Percentiles rank a stretch among this genome's conserved stretches.
These are phyloP conservation scores for Aristolochia fimbriata DNA, from an alignment of 164 flowering plant genomes.

Conservation along the genomic window DNA sequence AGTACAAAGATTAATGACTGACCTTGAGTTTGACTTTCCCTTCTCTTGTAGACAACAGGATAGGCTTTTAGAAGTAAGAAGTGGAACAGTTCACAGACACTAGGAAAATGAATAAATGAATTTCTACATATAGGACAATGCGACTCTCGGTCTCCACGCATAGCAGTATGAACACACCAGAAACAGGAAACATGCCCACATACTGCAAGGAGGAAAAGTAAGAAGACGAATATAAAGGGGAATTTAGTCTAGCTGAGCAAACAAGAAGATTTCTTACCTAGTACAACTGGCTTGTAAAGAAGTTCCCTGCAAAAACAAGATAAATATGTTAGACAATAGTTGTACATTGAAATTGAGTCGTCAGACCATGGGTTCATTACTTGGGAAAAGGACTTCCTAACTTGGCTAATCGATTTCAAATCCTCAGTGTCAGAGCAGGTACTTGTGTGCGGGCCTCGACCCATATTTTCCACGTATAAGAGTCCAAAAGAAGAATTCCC, in stretches of 20 bases:
- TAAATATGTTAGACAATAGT: neutral
- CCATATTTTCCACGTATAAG: too few relatives aligned
- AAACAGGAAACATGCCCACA: constrained; percentile 92
- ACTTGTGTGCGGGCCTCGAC: too few relatives aligned
- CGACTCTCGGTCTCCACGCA: constrained; percentile 38
- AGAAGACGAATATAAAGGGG: neutral
- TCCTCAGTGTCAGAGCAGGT: too few relatives aligned
- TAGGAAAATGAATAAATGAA: constrained; percentile 65
- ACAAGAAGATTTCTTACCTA: constrained; percentile 33
- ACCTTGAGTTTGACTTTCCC: constrained; percentile 54
- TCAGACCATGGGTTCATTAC: neutral
- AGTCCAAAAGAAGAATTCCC: too few relatives aligned
- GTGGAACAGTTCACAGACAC: constrained; percentile 58
- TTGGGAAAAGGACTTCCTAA: too few relatives aligned
- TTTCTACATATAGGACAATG: constrained; percentile 69
- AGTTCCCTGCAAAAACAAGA: constrained; percentile 51
- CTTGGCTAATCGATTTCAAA: too few relatives aligned
- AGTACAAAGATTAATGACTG: constrained; percentile 6
- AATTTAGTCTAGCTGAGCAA: neutral
- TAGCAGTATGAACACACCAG: constrained; percentile 73
- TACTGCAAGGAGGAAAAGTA: constrained; percentile 30
- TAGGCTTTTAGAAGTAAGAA: constrained; percentile 56
- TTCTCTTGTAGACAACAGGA: constrained; percentile 51
- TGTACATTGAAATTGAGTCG: neutral
- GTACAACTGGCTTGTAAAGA: constrained; percentile 76